These are phyloP conservation scores for Tetrahymena elliotti DNA, from an alignment of 73 alveolate genomes.

Conservation along the genomic window DNA sequence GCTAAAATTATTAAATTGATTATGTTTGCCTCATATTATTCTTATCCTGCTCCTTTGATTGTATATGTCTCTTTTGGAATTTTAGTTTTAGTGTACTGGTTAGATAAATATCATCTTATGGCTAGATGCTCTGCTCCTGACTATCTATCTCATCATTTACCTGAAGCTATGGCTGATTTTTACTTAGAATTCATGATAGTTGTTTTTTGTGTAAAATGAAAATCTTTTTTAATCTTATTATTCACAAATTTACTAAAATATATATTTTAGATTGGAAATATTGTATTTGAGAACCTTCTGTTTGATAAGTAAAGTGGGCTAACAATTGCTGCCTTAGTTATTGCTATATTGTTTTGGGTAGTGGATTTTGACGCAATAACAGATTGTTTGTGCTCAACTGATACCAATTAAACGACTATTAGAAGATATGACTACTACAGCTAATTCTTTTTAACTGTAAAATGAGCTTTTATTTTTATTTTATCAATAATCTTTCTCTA, in stretches of 20 bases:
- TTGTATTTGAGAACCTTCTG: neutral
- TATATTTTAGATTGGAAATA: neutral
- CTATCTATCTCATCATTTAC: neutral
- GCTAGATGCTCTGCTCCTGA: neutral
- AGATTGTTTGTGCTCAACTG: neutral
- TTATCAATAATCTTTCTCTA: too few relatives aligned
- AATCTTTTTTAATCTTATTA: neutral
- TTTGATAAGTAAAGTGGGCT: neutral
- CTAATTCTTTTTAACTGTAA: neutral
- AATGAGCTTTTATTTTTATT: neutral
- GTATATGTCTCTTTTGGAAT: neutral
- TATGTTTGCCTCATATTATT: neutral
- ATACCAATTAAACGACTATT: neutral
- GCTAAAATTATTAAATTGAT: neutral
- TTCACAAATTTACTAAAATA: too few relatives aligned
- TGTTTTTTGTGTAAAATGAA: neutral
- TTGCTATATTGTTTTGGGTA: neutral
- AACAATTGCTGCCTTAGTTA: neutral
- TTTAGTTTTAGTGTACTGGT: neutral
- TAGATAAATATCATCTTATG: neutral
- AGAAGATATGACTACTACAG: neutral
- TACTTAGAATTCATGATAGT: neutral
- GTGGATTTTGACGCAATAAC: neutral
- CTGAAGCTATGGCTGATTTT: neutral
- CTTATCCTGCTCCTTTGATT: neutral